Base-by-base conservation (phyloP, 2,329 filamentous ascomycete species). In the Madurella fahalii region DNA sequence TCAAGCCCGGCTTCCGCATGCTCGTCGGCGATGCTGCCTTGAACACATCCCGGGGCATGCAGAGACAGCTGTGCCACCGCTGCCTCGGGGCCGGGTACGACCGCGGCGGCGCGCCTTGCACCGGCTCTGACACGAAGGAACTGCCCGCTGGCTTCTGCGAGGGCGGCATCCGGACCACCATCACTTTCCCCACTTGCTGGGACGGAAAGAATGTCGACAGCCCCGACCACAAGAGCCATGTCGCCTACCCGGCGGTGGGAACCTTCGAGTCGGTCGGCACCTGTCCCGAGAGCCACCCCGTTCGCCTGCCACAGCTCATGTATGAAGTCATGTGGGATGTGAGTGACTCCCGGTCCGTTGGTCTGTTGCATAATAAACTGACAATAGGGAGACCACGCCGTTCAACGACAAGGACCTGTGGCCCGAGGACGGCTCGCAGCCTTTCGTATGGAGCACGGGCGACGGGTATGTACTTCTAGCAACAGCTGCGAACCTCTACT, bases 161-260 rank as follows among this genome's bases (percentile, higher is more conserved):
- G 2, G 70, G 69, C 7, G 72, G 74, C 18, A 74, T 75, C 56
- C 73, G 74, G 67, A 72, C 71, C 0, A 70, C 72, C 40, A 67
- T 74, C 48, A 70, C 73, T 34, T 76, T 75, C 61, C 69, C 68
- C 5, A 65, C 69, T 13, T 86, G 83, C 71, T 86, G 83, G 83
- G 75, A 86, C 56, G 83, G 83, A 17, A 69, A 72, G 46, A 76
- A 83, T 58, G 60, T 81, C 15, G 81, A 85, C 64, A 74, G 74
- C 9, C 46, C 71, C 0, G 73, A 84, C 65, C 81, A 85, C 67
- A 63, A 64, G 44, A 60, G 54, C 31, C 65, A 67, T 40, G 62
- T 67, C 50, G 65, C 60, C 50, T 61, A 64, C 49, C 64, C 64
- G 8, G 51, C 46, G 4, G 50, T 54, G n/a, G 64, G 65, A 25